Evolutionary conservation across 2,329 filamentous ascomycete genomes (phyloP).

Genomic region (Aureobasidium vineae): DNA sequence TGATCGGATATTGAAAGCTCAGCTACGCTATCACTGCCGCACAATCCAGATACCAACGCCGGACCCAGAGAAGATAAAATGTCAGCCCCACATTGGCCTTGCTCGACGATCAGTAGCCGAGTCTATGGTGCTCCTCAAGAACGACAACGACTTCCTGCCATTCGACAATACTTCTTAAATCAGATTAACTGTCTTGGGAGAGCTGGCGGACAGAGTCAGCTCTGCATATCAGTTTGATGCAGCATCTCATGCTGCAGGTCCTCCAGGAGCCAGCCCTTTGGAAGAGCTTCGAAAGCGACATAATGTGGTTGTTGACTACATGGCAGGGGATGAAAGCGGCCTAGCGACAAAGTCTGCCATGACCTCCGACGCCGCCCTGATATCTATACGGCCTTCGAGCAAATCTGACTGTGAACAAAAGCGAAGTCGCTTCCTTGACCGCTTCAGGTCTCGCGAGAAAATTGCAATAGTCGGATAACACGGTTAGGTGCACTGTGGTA

Average conservation of each 20-base stretch:
- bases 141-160: conserved; percentile 17
- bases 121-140: conserved; percentile 31
- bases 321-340: not conserved
- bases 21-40: conserved; percentile 18
- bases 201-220: conserved; percentile 28
- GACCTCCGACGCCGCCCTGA: conserved; percentile 24
- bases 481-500: too few relatives aligned
- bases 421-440: not conserved
- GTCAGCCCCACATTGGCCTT: conserved; percentile 27
- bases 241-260: conserved; percentile 28
- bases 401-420: not conserved
- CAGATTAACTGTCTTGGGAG: conserved; percentile 28
- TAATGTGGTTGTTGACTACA: conserved; percentile 17
- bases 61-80: conserved; percentile 25
- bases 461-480: not conserved
- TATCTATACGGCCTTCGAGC: conserved; percentile 12
- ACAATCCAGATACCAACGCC: not conserved
- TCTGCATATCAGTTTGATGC: conserved; percentile 26
- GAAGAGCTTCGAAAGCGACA: conserved; percentile 28
- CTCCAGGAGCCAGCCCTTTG: conserved; percentile 27
- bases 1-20: not conserved
- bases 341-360: conserved; percentile 20
- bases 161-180: not conserved
- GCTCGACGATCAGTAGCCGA: conserved; percentile 28
- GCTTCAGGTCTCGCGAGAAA: not conserved